Base-by-base conservation (phyloP, 306 rosid species). In the Acacia acuminata region DNA sequence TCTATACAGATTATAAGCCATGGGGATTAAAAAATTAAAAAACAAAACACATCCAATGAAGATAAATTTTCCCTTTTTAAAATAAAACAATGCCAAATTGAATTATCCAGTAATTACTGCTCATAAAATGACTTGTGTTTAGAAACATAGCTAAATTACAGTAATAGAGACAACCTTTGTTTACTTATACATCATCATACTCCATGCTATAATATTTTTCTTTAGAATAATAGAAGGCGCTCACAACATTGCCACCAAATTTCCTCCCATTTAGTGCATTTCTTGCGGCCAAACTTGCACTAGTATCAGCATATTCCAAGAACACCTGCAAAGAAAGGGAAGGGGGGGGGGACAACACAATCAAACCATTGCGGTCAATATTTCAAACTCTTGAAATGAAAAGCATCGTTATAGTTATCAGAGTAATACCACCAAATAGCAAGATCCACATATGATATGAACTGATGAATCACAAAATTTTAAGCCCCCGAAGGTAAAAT, bases 261-360 rank as follows among this genome's bases (percentile, higher is more conserved):
- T 89, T 91, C 84, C 97, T 91, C 45, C 97, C 94, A 80, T 88
- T 79, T 9, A 93, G 90, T 3, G 91, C 94, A 67, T 74, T 89
- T 82, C 79, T 89, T 7, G 97, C 97, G 45, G 91, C 88, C 12
- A 84, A 81, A 84, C 86, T 83, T 68, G 86, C 86, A 12, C 73
- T 48, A 1, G 58, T 81, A 75, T 91, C 97, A 19, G 95, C 40
- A 78, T 90, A 93, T 79, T 90, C 95, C 90, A 91, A 87, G 88
- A 93, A 93, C 63, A 93, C 97, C 95, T 91, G 85, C 84, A 88
- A n/a, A n/a, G n/a, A n/a, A n/a, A n/a, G n/a, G n/a, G n/a, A n/a
- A n/a, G n/a, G n/a, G n/a, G n/a, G n/a, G n/a, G n/a, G n/a, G n/a
- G n/a, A n/a, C 30, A 73, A 13, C 83, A 44, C 48, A 4, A 77